Evolutionary conservation across 441 rosid genomes (phyloP).

Genomic region (Eugenia klotzschiana): DNA sequence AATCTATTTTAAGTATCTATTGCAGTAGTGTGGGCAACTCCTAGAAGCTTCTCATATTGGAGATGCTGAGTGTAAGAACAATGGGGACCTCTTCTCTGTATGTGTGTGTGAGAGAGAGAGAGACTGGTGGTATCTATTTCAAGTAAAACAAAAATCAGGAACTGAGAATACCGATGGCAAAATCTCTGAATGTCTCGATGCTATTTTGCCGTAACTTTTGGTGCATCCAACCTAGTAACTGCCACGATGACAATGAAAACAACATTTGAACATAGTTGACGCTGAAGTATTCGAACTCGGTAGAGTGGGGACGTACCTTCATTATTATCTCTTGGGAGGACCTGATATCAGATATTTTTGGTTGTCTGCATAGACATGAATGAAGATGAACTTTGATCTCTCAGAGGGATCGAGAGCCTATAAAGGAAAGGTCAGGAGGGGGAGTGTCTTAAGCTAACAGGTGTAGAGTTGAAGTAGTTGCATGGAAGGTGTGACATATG

Average conservation of each 20-base stretch:
- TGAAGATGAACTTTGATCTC: conserved; percentile 8
- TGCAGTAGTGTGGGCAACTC: neutral
- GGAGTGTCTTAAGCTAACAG: conserved; percentile 9
- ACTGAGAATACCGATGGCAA: conserved; percentile 41
- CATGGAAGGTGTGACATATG: conserved; percentile 27
- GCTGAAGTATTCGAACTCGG: conserved; percentile 9
- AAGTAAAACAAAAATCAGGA: neutral
- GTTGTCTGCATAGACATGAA: conserved; percentile 17
- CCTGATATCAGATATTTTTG: conserved; percentile 18
- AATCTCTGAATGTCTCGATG: conserved; percentile 46
- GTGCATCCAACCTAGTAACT: conserved; percentile 79
- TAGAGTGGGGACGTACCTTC: conserved; percentile 45
- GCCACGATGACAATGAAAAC: conserved; percentile 27
- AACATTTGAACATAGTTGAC: conserved; percentile 17
- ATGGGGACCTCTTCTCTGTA: neutral
- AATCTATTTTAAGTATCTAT: neutral
- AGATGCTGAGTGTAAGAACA: neutral
- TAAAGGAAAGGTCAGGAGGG: conserved; percentile 13
- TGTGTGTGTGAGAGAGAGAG: neutral
- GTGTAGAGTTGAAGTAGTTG: conserved; percentile 23
- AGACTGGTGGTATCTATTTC: neutral
- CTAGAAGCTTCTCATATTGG: neutral
- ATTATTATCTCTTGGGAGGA: conserved; percentile 27
- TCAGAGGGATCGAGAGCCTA: conserved; percentile 14
- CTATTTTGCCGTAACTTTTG: conserved; percentile 32